Evolutionary conservation across 148 eudicot genomes (phyloP), one percentile per base, ranked within the genome.

Genomic region (Cornus kousa): DNA sequence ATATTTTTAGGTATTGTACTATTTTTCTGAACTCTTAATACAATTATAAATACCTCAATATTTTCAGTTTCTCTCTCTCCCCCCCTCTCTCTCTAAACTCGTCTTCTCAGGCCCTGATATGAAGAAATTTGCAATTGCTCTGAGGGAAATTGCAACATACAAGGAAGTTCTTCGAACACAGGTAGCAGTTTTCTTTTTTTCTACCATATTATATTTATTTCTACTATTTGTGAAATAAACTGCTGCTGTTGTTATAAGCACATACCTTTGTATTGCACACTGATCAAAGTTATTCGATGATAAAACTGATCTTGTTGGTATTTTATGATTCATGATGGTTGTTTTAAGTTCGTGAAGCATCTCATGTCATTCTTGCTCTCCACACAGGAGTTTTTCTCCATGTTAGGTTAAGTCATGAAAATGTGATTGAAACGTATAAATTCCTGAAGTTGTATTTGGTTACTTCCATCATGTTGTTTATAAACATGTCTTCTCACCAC

Each of bases 121-220:
- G 97, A 83, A 90, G 57, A 93, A 93, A 78, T 91, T 93, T 85
- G 88, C 92, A 40, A 85, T 87, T 87, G 93, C 91, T 80, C 77
- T 95, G 82, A 88, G 94, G 82, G 98, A 93, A 82, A 90, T 95
- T 77, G 97, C 90, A 80, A 91, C 94, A 37, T 93, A 91, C 97
- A 91, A 90, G 86, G 98, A 95, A 86, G 86, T 90, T 83, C 95
- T 95, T 78, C 96, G 94, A 62, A 86, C 95, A 66, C 89, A 95
- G 94, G 98, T 89, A 11, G 72, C 46, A 53, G 62, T 6, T 83
- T 70, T 73, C 65, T 76, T 68, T 70, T 66, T 64, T 70, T 23
- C 48, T 72, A 50, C 22, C 20, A 17, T 43, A 22, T 53, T 43
- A n/a, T 10, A 1, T 19, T 31, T 31, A 46, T 22, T 77, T 67